Evolutionary conservation across 202 grass and related monocot genomes (phyloP), one percentile per base, ranked within the genome.

Genomic region (Hordeum pubiflorum): DNA sequence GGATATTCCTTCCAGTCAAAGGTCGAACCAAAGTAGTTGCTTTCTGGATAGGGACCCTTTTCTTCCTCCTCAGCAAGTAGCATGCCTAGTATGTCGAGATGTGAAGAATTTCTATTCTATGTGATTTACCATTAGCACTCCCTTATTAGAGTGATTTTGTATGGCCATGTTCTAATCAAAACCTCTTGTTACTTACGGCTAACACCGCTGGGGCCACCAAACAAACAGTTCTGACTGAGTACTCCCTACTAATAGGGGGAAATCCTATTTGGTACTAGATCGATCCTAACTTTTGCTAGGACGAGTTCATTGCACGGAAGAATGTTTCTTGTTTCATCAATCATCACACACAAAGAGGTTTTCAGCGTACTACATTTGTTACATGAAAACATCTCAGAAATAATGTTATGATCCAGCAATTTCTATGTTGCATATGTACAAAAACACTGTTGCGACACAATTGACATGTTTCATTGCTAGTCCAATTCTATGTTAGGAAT

Each of bases 11-110:
- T 91, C 63, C 83, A 84, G 64, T 76, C 84, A n/a, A 93, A 86
- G 72, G 60, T 93, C 72, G 85, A 97, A 76, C 91, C 94, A 1
- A 91, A 93, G 76, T 97, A 97, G 84, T 72, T 70, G 68, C 33
- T 79, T 75, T 50, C 32, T 37, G 87, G 87, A 61, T 76, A 31
- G 20, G 4, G 23, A 32, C 14, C 20, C 62, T 85, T 85, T 79
- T 36, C 14, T 63, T 79, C 33, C 41, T 33, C 5, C 36, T n/a
- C 61, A 56, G 6, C 83, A 75, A 68, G n/a, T 79, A 54, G 75
- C 32, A 41, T 70, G 24, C 55, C 13, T 34, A 82, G 55, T 27
- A 68, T 79, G 87, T 79, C 54, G 87, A 85, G 65, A 89, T 61
- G 8, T 15, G 22, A 58, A 57, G 10, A 74, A 75, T 17, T 73